Evolutionary conservation across 495 filamentous ascomycete genomes (phyloP).

Genomic region (Penicillium longicatenatum): DNA sequence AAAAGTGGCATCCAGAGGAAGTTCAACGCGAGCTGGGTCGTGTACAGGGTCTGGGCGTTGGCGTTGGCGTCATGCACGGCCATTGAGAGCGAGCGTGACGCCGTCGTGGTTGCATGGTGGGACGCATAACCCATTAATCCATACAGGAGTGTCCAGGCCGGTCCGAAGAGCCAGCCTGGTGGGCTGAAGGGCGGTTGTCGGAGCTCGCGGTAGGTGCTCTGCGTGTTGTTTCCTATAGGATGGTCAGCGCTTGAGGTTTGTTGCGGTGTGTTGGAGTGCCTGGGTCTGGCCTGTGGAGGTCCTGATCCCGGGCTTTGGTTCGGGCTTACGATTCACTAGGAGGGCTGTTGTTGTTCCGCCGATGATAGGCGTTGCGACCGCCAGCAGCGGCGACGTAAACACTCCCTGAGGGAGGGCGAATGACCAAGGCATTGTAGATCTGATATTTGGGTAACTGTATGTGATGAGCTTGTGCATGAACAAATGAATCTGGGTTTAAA

Average conservation of each 20-base stretch:
- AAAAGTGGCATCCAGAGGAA: conserved; percentile 93
- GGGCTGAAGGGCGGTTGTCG: conserved; percentile 81
- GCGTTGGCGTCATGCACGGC: conserved; percentile 28
- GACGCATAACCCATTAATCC: conserved; percentile 86
- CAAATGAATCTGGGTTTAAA: conserved; percentile 5
- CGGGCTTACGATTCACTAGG: conserved; percentile 35
- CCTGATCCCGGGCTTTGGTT: too few species aligned
- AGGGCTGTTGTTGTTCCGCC: conserved; percentile 35
- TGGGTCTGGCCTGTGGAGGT: too few species aligned
- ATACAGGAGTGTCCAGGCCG: conserved; percentile 86
- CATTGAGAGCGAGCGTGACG: conserved; percentile 44
- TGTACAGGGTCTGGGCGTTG: conserved; percentile 65
- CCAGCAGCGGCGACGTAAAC: conserved; percentile 37
- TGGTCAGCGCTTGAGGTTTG: background rate
- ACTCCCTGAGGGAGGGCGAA: conserved; percentile 36
- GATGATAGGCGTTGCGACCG: conserved; percentile 36
- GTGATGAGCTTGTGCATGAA: background rate
- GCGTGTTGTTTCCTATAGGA: conserved; percentile 52
- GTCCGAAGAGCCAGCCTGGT: conserved; percentile 78
- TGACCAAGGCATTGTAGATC: conserved; percentile 40
- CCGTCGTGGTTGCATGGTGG: conserved; percentile 66
- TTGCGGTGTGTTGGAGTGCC: background rate
- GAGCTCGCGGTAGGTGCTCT: conserved; percentile 64
- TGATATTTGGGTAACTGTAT: background rate
- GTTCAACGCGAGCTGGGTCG: conserved; percentile 80